Conservation (phyloP, 345 rosid genomes). For the Kandelia obovata region DNA sequence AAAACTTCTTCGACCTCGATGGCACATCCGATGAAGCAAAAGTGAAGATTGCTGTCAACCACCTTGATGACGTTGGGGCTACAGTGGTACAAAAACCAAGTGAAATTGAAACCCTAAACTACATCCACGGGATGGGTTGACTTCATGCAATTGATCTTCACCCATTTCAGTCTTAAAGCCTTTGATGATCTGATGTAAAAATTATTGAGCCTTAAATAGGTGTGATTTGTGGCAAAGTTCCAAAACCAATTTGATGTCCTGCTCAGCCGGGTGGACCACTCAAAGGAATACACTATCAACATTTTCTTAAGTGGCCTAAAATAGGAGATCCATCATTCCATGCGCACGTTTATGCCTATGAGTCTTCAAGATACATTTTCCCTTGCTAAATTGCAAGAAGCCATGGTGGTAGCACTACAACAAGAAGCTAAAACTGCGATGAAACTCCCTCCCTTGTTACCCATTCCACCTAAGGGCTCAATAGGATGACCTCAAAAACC, state of each 20-base stretch:
- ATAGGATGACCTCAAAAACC: fast-evolving
- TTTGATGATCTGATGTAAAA: not conserved
- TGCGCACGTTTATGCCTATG: not conserved
- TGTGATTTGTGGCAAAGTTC: not conserved
- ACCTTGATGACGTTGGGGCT: too few species aligned
- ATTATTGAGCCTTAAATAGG: not conserved
- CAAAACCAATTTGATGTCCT: not conserved
- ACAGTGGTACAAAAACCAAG: too few species aligned
- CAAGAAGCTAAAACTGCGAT: fast-evolving
- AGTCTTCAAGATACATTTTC: not conserved
- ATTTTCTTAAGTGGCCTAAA: not conserved
- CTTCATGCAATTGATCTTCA: not conserved
- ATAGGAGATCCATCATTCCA: not conserved
- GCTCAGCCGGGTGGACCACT: not conserved
- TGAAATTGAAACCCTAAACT: too few species aligned
- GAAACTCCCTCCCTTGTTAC: too few species aligned
- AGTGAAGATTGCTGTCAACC: too few species aligned
- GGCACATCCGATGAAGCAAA: too few species aligned
- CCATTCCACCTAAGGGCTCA: too few species aligned
- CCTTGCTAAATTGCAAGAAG: not conserved
- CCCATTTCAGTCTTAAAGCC: not conserved
- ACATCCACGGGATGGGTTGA: not conserved
- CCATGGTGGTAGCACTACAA: too few species aligned
- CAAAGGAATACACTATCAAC: not conserved
- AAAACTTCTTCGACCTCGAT: too few species aligned